These are phyloP conservation scores for Lasiosphaeria miniovina DNA, from an alignment of 495 filamentous ascomycete genomes.

Conservation along the genomic window DNA sequence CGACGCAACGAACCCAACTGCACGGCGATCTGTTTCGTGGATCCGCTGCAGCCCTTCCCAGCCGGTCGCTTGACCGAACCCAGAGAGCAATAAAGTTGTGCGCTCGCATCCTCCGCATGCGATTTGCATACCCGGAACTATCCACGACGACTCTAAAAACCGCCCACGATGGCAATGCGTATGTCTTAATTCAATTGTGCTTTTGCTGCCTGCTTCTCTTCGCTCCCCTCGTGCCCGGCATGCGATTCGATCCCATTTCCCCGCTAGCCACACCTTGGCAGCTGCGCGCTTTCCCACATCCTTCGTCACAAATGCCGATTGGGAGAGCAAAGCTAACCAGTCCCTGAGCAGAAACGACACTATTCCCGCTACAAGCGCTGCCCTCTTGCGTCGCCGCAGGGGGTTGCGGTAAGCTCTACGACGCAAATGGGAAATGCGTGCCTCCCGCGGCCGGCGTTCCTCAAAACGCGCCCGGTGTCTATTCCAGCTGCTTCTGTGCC, in stretches of 20 bases:
- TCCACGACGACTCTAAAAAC: neutral
- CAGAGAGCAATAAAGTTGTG: neutral
- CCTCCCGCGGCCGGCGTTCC: conserved; percentile 34
- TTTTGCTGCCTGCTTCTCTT: neutral
- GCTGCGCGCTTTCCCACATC: no score
- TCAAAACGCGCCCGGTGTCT: conserved; percentile 22
- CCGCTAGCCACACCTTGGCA: no score
- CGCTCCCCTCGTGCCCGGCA: neutral
- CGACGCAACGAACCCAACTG: neutral
- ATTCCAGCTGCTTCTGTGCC: conserved; percentile 48
- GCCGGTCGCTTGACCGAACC: no score
- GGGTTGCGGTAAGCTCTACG: conserved; percentile 48
- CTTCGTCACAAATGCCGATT: neutral
- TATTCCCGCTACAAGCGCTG: conserved; percentile 44
- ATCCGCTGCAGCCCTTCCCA: neutral
- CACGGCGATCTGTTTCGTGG: neutral
- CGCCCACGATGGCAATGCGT: neutral
- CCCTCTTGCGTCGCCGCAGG: conserved; percentile 41
- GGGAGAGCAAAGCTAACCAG: neutral
- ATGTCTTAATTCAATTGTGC: neutral
- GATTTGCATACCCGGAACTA: neutral
- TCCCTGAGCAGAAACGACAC: conserved; percentile 29
- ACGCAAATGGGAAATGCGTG: conserved; percentile 54
- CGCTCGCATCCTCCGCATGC: neutral
- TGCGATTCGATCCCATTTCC: neutral